Evolutionary conservation across 129 eudicot genomes (phyloP).

Genomic region (Sambucus nigra): DNA sequence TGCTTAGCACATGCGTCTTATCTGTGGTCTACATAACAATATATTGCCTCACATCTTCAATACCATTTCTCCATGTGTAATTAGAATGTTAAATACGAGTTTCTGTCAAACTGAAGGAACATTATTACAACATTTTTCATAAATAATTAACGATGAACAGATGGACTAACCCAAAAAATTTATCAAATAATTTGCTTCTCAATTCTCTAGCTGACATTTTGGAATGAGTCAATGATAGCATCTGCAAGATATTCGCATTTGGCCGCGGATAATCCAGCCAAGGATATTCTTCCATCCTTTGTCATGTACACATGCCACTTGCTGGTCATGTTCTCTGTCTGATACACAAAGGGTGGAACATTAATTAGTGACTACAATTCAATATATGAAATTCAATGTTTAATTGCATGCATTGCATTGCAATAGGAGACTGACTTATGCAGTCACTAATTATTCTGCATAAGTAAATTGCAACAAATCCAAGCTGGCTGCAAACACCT

Average conservation of each 20-base stretch:
- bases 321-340: slow-evolving; percentile 93
- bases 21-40: too few species aligned
- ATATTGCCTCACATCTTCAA: background rate
- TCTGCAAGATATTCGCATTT: slow-evolving; percentile 98
- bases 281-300: slow-evolving; percentile 94
- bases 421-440: too few species aligned
- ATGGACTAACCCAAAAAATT: slow-evolving; percentile 14
- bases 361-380: too few species aligned
- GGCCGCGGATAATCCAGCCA: slow-evolving; percentile 89
- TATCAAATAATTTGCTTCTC: slow-evolving; percentile 7
- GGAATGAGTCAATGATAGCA: slow-evolving; percentile 89
- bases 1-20: too few species aligned
- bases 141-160: slow-evolving; percentile 11
- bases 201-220: slow-evolving; percentile 60
- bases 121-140: slow-evolving; percentile 20
- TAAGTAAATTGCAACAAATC: too few species aligned
- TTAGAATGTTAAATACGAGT: too few species aligned
- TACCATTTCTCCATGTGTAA: too few species aligned
- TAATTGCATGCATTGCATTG: too few species aligned
- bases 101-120: slow-evolving; percentile 9
- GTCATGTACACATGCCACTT: slow-evolving; percentile 99
- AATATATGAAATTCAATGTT: too few species aligned
- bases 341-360: slow-evolving; percentile 9
- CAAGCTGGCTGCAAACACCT: too few species aligned
- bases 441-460: too few species aligned